A percentile compares a stretch with the other conserved stretches of the same genome.
phyloP scores from a whole-genome alignment of 2,329 filamentous ascomycete species.

The Aspergillus carbonarius region DNA sequence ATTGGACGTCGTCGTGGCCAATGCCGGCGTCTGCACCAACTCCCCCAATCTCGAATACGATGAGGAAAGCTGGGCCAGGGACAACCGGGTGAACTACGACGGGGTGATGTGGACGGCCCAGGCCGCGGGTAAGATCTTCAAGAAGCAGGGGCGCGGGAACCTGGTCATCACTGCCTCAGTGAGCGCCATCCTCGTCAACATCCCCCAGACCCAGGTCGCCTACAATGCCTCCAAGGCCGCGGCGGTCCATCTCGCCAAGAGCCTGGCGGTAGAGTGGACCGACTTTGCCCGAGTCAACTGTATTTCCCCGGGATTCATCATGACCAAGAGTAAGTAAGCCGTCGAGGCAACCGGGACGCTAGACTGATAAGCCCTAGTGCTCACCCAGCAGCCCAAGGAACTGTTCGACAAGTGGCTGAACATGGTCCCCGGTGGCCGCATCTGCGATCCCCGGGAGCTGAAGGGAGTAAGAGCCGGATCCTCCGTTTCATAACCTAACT shows the following conservation, averaged over 20 bases:
- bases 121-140: constrained; percentile 40
- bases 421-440: constrained; percentile 3
- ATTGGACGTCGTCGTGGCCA: constrained; percentile 49
- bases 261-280: constrained; percentile 16
- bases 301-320: constrained; percentile 10
- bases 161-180: constrained; percentile 30
- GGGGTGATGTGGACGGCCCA: constrained; percentile 42
- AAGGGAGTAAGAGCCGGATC: constrained; percentile 19
- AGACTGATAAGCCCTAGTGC: background rate
- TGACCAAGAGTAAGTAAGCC: constrained; percentile 1
- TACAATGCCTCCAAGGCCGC: constrained; percentile 21
- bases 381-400: constrained; percentile 5
- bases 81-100: constrained; percentile 41
- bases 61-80: constrained; percentile 40
- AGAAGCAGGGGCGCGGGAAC: constrained; percentile 28
- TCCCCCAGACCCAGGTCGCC: constrained; percentile 28
- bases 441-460: background rate
- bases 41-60: constrained; percentile 41
- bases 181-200: constrained; percentile 30
- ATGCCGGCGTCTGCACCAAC: constrained; percentile 38
- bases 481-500: background rate
- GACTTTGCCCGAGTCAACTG: constrained; percentile 20
- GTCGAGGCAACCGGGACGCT: too few species aligned
- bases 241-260: constrained; percentile 16
- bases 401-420: constrained; percentile 3